Evolutionary conservation across 2,329 filamentous ascomycete species (phyloP).

Genomic region (Amesomyces nigricolor): DNA sequence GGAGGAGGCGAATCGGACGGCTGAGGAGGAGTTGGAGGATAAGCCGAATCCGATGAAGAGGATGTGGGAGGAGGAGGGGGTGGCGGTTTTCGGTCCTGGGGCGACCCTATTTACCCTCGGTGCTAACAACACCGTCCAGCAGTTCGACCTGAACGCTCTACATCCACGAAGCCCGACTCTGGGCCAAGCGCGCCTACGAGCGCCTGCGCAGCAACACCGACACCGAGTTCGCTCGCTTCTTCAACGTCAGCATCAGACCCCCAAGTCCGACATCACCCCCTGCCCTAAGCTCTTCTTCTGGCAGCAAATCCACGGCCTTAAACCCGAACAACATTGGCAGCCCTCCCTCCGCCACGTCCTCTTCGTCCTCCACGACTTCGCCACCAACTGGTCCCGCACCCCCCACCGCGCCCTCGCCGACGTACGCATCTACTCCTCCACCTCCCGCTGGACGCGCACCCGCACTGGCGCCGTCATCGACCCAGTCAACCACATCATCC

Average conservation of each 20-base stretch:
- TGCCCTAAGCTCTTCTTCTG: not conserved
- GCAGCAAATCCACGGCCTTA: not conserved
- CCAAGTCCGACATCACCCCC: not conserved
- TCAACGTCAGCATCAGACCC: conserved; percentile 9
- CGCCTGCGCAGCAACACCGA: not conserved
- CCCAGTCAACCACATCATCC: conserved; percentile 4
- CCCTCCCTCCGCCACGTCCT: not conserved
- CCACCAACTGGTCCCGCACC: conserved; percentile 6
- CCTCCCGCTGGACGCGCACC: not conserved
- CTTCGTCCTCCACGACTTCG: conserved; percentile 1
- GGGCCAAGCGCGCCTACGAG: not conserved
- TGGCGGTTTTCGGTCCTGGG: conserved; percentile 68
- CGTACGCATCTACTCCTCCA: conserved; percentile 7
- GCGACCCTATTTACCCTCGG: conserved; percentile 91
- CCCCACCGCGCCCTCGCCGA: not conserved
- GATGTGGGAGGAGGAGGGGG: conserved; percentile 48
- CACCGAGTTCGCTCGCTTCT: conserved; percentile 27
- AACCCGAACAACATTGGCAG: not conserved
- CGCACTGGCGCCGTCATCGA: not conserved
- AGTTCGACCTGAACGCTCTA: conserved; percentile 81
- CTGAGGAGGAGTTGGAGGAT: conserved; percentile 25
- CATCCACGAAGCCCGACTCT: conserved; percentile 5
- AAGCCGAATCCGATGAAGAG: conserved; percentile 54
- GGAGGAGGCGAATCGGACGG: conserved; percentile 28
- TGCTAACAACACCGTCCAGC: conserved; percentile 82